These are phyloP conservation scores for Candida ficus DNA, from an alignment of 805 yeast species.

Conservation along the genomic window DNA sequence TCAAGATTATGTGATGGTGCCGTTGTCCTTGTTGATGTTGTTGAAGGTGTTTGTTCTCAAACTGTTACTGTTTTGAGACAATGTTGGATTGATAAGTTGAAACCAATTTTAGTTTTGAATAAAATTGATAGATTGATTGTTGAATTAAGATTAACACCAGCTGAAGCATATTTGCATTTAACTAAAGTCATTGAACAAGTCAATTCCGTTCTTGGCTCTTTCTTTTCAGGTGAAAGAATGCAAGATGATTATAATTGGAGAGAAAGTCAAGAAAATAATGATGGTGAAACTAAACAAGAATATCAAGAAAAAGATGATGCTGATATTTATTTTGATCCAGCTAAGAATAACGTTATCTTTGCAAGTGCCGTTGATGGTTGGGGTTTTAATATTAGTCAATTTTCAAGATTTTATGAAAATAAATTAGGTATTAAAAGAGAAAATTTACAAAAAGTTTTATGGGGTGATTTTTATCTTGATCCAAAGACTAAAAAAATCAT, in stretches of 20 bases:
- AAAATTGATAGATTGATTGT: slow-evolving; percentile 82
- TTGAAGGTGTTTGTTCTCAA: slow-evolving; percentile 98
- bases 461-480: slow-evolving; percentile 93
- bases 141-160: slow-evolving; percentile 77
- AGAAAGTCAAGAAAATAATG: slow-evolving; percentile 49
- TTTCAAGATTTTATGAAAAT: slow-evolving; percentile 79
- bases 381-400: slow-evolving; percentile 91
- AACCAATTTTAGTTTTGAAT: slow-evolving; percentile 83
- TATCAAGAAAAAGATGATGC: slow-evolving; percentile 74
- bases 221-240: slow-evolving; percentile 90
- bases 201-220: slow-evolving; percentile 89
- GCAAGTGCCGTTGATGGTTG: slow-evolving; percentile 94
- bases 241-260: slow-evolving; percentile 77
- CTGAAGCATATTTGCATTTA: slow-evolving; percentile 81
- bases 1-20: slow-evolving; percentile 97
- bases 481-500: slow-evolving; percentile 84
- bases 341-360: slow-evolving; percentile 82
- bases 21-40: slow-evolving; percentile 89
- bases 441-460: slow-evolving; percentile 75
- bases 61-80: slow-evolving; percentile 93
- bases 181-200: slow-evolving; percentile 83
- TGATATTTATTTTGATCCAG: slow-evolving; percentile 83
- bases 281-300: slow-evolving; percentile 35
- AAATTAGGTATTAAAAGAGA: slow-evolving; percentile 81
- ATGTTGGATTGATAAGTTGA: slow-evolving; percentile 89